Evolutionary conservation across 1,139 yeast species (phyloP), one percentile per base, ranked within the genome.

Genomic region (Protomyces lactucae-debilis): DNA sequence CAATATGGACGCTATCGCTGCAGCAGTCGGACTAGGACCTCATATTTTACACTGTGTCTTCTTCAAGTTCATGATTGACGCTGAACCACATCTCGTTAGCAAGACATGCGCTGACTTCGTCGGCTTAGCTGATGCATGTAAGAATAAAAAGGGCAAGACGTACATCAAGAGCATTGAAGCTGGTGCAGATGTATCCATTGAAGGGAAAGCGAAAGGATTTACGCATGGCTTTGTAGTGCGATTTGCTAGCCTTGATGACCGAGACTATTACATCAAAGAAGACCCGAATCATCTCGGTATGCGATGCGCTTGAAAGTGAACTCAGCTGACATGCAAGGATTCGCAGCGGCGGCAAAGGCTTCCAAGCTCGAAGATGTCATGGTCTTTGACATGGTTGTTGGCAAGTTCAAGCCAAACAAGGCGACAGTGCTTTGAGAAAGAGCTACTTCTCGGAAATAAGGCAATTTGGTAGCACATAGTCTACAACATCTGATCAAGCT

Each of bases 211-310:
- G 2, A 16, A 32, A 16, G 59, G 59, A 3, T 39, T 60, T 6
- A 60, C 64, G 39, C 64, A 60, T 25, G 64, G 59, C 21, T 60
- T 54, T 32, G 48, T 60, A 14, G 59, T 60, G 14, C 28, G 43
- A 5, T 60, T 60, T 46, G 39, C 21, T 18, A 51, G 52, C 45
- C 51, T 54, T 12, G 59, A 25, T n/a, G 64, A 60, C 25, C 64
- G 64, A 8, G 60, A 60, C 21, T 60, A 55, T 16, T 60, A 60
- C 40, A 37, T 60, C 28, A n/a, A 39, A 21, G 37, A 46, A 10
- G 64, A 60, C 16, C 64, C 64, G 48, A 55, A 46, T 12, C 64
- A 60, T 28, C 46, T 52, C 39, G 64, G 55, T 43, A 43, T 8
- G 48, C 23, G 14, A 12, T 12, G 12, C 12, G 25, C 48, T 43